Percentiles rank a stretch among this genome's conserved stretches.
phyloP scores from a whole-genome alignment of 352 stramenopile species.

The Blastocystis sp. region DNA sequence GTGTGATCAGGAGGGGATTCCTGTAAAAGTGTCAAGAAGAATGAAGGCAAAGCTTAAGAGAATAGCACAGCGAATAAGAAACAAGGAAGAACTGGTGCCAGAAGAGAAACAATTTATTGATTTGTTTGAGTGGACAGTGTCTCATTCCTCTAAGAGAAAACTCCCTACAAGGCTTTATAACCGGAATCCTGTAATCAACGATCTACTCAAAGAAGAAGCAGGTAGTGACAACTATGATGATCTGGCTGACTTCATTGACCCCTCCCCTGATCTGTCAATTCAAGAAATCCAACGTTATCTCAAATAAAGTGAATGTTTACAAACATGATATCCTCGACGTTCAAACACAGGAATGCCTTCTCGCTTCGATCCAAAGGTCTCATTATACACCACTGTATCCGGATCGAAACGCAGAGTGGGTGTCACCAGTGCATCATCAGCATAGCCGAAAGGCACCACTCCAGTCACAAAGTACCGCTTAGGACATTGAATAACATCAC shows the following conservation, averaged over 20 bases:
- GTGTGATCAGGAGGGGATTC: neutral
- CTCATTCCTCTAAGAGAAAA: neutral
- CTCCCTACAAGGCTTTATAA: neutral
- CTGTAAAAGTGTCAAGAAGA: neutral
- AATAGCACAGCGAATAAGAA: neutral
- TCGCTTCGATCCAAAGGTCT: neutral
- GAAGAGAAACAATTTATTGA: neutral
- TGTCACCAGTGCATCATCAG: neutral
- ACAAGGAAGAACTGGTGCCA: neutral
- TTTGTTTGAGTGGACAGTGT: neutral
- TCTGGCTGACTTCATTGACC: neutral
- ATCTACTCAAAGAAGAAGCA: neutral
- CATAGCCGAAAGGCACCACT: conserved; percentile 43
- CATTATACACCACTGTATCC: conserved; percentile 31
- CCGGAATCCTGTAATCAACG: neutral
- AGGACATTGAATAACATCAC: neutral
- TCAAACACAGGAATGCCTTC: conserved; percentile 18
- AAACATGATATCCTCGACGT: neutral
- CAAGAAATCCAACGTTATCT: neutral
- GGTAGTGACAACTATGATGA: neutral
- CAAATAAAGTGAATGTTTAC: neutral
- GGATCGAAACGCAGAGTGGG: conserved; percentile 16
- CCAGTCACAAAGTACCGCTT: conserved; percentile 43
- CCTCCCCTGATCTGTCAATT: neutral
- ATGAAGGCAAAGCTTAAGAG: neutral